phyloP scores from a whole-genome alignment of 257 asterid genomes.

The Scutellaria barbata region DNA sequence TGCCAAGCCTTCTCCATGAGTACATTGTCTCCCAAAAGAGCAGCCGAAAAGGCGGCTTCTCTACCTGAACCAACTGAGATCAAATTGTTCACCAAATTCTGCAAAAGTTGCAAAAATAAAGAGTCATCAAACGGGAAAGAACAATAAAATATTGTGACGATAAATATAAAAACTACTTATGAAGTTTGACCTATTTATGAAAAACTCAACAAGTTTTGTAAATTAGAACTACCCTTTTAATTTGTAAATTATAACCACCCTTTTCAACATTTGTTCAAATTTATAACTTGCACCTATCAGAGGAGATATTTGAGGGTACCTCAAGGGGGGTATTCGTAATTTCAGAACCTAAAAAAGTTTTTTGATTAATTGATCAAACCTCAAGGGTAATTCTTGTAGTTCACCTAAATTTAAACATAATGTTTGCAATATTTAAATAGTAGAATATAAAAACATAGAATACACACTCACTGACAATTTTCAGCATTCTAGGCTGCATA shows the following conservation, averaged over 20 bases:
- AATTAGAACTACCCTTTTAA: neutral
- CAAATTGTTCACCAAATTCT: conserved; percentile 91
- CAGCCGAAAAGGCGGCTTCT: conserved; percentile 98
- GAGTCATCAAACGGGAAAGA: conserved; percentile 4
- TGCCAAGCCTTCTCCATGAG: conserved; percentile 99
- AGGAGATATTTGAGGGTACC: neutral
- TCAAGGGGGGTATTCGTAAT: neutral
- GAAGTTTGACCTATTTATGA: neutral
- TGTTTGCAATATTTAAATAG: conserved; percentile 16
- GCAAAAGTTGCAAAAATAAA: conserved; percentile 41
- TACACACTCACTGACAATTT: neutral
- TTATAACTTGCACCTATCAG: neutral
- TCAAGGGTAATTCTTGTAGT: neutral
- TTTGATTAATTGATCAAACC: neutral
- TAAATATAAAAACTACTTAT: too few species aligned
- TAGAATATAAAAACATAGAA: neutral
- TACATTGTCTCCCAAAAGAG: conserved; percentile 92
- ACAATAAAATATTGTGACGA: neutral
- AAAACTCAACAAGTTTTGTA: neutral
- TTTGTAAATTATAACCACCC: neutral
- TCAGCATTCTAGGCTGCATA: too few species aligned
- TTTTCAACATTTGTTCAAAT: neutral
- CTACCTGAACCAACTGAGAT: conserved; percentile 92
- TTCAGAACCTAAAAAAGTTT: neutral
- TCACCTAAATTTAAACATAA: neutral